phyloP scores from a whole-genome alignment of 2,329 filamentous ascomycete genomes.

The Epicoccum sorghinum region DNA sequence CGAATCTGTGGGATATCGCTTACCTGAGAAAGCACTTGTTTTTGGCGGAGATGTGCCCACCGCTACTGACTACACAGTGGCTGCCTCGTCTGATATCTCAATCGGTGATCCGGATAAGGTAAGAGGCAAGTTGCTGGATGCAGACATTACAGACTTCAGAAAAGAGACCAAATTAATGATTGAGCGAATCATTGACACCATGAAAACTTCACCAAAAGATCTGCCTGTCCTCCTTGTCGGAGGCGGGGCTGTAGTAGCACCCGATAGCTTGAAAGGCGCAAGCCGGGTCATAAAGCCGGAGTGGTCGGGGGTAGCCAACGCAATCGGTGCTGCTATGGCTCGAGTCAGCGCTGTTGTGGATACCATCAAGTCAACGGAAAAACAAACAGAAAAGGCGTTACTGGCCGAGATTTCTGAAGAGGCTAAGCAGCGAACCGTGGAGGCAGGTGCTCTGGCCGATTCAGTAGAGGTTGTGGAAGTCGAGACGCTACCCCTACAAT shows the following conservation, averaged over 20 bases:
- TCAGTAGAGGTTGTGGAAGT: constrained; percentile 43
- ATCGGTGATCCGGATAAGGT: constrained; percentile 54
- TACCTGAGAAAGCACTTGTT: constrained; percentile 60
- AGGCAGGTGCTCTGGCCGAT: constrained; percentile 44
- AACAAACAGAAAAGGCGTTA: constrained; percentile 40
- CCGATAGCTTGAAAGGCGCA: constrained; percentile 61
- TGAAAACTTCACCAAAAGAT: constrained; percentile 67
- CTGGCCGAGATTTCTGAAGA: constrained; percentile 47
- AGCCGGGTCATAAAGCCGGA: constrained; percentile 62
- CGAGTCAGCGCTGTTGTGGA: constrained; percentile 58
- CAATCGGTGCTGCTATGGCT: constrained; percentile 68
- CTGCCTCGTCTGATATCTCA: constrained; percentile 40
- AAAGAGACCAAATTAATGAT: constrained; percentile 57
- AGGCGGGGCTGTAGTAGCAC: constrained; percentile 66
- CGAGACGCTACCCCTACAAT: constrained; percentile 60
- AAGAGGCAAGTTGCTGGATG: constrained; percentile 39
- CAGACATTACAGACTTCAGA: constrained; percentile 50
- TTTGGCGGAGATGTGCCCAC: constrained; percentile 65
- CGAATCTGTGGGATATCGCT: constrained; percentile 66
- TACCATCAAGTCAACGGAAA: constrained; percentile 48
- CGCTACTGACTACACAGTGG: constrained; percentile 62
- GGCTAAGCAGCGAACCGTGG: constrained; percentile 47
- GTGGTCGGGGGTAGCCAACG: constrained; percentile 67
- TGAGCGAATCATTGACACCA: constrained; percentile 64
- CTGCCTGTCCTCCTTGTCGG: constrained; percentile 67